Evolutionary conservation across 495 filamentous ascomycete species (phyloP).

Genomic region (Penicillium herquei): DNA sequence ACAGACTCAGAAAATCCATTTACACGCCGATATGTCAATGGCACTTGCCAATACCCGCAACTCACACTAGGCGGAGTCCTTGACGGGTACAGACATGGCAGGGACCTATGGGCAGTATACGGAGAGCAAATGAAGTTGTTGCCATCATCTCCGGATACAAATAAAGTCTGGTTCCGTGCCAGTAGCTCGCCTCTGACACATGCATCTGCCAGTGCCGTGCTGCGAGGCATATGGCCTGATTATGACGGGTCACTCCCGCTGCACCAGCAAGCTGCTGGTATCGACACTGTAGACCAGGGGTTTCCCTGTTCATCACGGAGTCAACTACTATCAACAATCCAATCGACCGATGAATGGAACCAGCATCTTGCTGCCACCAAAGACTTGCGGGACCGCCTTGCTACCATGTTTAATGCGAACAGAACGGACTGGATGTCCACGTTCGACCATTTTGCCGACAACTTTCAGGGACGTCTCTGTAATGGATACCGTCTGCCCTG

Average conservation of each 20-base stretch:
- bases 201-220: conserved; percentile 28
- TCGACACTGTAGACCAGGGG: conserved; percentile 32
- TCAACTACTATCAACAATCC: conserved; percentile 16
- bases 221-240: conserved; percentile 32
- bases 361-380: conserved; percentile 26
- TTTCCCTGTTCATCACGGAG: conserved; percentile 26
- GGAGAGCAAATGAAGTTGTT: conserved; percentile 26
- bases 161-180: conserved; percentile 28
- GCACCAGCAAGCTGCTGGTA: conserved; percentile 25
- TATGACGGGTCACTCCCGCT: conserved; percentile 26
- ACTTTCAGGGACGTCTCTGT: conserved; percentile 35
- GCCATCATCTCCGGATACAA: conserved; percentile 5
- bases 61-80: conserved; percentile 34
- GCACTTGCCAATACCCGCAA: conserved; percentile 36
- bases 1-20: conserved; percentile 31
- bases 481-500: conserved; percentile 34
- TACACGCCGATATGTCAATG: conserved; percentile 22
- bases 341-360: conserved; percentile 28
- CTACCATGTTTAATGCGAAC: conserved; percentile 23
- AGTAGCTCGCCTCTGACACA: conserved; percentile 31
- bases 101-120: conserved; percentile 32
- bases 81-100: conserved; percentile 34
- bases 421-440: conserved; percentile 25
- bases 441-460: conserved; percentile 36
- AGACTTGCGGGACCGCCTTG: conserved; percentile 20